Evolutionary conservation across 352 stramenopile species (phyloP).

Genomic region (Pythium aphanidermatum): DNA sequence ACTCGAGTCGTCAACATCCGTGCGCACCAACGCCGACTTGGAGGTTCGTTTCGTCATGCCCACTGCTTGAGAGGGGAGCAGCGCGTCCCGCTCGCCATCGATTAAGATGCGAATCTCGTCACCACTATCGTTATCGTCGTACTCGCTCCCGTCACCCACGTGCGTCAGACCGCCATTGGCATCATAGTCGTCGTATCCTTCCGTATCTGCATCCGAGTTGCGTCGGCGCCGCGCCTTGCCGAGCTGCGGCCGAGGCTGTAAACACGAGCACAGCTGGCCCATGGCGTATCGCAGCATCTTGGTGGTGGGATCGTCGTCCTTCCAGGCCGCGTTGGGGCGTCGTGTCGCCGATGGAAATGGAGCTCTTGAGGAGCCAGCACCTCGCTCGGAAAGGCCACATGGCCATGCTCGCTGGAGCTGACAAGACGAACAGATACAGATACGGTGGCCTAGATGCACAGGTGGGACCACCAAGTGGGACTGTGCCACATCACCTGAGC

Average conservation of each 20-base stretch:
- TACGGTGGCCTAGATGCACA: background rate
- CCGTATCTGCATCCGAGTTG: constrained; percentile 36
- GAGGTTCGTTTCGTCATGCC: constrained; percentile 21
- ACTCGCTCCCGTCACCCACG: background rate
- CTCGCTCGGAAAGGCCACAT: constrained; percentile 9
- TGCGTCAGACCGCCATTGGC: background rate
- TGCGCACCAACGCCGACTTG: constrained; percentile 10
- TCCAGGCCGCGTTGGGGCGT: too few species aligned
- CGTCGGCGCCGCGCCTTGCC: constrained; percentile 47
- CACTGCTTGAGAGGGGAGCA: background rate
- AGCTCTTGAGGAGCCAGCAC: too few species aligned
- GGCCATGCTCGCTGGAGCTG: background rate
- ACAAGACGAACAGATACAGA: constrained; percentile 1
- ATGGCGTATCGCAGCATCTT: constrained; percentile 24
- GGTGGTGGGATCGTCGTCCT: too few species aligned
- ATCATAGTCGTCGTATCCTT: background rate
- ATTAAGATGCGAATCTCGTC: constrained; percentile 39
- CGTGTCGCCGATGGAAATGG: too few species aligned
- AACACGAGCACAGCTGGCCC: constrained; percentile 73
- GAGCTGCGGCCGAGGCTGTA: constrained; percentile 46
- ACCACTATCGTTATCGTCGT: constrained; percentile 8
- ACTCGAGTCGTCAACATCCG: background rate
- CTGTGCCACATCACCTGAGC: background rate
- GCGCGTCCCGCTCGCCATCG: constrained; percentile 19
- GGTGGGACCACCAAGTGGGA: constrained; percentile 13